phyloP scores from a whole-genome alignment of 225 moss, liverwort and hornwort species.

The Physcomitrellopsis africana region DNA sequence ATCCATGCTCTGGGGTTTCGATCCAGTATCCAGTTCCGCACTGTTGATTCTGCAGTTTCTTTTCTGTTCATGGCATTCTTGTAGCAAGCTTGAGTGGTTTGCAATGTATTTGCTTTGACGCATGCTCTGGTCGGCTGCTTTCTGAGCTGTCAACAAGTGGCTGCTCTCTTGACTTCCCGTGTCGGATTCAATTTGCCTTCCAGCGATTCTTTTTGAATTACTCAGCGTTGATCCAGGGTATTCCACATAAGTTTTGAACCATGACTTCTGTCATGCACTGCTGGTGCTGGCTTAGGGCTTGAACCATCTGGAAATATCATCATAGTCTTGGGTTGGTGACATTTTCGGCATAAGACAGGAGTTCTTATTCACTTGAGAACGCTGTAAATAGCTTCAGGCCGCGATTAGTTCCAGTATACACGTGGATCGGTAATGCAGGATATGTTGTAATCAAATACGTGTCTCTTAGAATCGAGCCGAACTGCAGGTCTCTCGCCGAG shows the following conservation, averaged over 20 bases:
- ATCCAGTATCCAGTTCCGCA: not conserved
- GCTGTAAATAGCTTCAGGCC: too few relatives aligned
- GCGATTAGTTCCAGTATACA: not conserved
- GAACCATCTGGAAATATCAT: not conserved
- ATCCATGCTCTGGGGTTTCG: too few relatives aligned
- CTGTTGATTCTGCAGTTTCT: not conserved
- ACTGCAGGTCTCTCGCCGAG: not conserved
- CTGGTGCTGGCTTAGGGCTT: not conserved
- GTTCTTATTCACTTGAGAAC: not conserved
- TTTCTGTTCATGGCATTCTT: conserved; percentile 14
- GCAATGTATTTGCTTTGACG: not conserved
- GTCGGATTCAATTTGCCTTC: conserved; percentile 8
- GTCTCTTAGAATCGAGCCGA: conserved; percentile 5
- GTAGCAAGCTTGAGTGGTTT: not conserved
- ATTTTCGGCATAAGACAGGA: not conserved
- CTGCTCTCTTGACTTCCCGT: conserved; percentile 29
- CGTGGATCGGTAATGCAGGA: not conserved
- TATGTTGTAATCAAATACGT: conserved; percentile 27
- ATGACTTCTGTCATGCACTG: conserved; percentile 9
- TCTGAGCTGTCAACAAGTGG: conserved; percentile 22
- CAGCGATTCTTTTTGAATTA: conserved; percentile 10
- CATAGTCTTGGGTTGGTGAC: not conserved
- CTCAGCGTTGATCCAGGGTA: conserved; percentile 26
- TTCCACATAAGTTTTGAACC: not conserved
- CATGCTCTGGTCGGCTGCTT: conserved; percentile 28